Evolutionary conservation across 1,284 basidiomycete species (phyloP).

Genomic region (Sanghuangporus sanghuang): DNA sequence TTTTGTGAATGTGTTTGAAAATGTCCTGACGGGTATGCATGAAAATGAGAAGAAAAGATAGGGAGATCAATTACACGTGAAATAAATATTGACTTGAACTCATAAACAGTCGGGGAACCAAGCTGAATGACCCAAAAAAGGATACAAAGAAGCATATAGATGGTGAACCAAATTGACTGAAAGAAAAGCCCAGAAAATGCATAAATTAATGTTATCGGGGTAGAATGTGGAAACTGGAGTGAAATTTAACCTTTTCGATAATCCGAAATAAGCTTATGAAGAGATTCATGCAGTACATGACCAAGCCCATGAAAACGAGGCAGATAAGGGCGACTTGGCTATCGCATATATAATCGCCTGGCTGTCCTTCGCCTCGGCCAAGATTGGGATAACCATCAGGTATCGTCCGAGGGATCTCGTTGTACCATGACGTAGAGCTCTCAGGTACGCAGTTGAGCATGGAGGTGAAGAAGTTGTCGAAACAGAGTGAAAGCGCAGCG

Average conservation of each 20-base stretch:
- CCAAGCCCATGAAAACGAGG: constrained; percentile 67
- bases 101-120: background rate
- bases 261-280: constrained; percentile 84
- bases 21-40: background rate
- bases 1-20: background rate
- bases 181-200: background rate
- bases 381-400: constrained; percentile 32
- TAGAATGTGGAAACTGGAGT: background rate
- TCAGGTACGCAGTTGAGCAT: constrained; percentile 67
- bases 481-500: constrained; percentile 79
- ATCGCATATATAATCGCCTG: constrained; percentile 58
- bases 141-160: background rate
- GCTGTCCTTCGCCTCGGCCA: constrained; percentile 36
- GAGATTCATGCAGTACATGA: constrained; percentile 76
- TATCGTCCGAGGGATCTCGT: constrained; percentile 44
- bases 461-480: constrained; percentile 91
- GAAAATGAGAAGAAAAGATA: background rate
- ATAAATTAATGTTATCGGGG: constrained; percentile 3
- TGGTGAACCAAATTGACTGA: background rate
- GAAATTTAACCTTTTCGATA: constrained; percentile 76
- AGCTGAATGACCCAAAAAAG: background rate
- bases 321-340: constrained; percentile 70
- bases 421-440: constrained; percentile 66
- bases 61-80: background rate
- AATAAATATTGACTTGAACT: background rate